These are phyloP conservation scores for Pseudopyrenochaeta lycopersici DNA, from an alignment of 2,329 filamentous ascomycete species.

Conservation along the genomic window DNA sequence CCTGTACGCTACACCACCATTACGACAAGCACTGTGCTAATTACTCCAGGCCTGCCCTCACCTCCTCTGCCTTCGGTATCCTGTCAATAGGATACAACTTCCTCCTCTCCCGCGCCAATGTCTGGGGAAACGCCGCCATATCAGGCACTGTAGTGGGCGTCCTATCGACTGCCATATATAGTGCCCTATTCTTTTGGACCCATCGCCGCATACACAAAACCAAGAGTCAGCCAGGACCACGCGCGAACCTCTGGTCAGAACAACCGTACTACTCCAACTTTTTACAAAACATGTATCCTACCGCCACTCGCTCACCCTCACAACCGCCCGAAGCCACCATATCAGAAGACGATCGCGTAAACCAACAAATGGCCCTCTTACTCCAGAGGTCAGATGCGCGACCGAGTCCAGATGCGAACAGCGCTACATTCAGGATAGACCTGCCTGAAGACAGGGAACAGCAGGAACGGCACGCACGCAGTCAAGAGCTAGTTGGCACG, in stretches of 20 bases:
- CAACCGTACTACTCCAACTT: constrained; percentile 56
- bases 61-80: constrained; percentile 57
- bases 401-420: constrained; percentile 43
- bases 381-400: constrained; percentile 49
- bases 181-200: constrained; percentile 52
- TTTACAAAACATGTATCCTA: constrained; percentile 58
- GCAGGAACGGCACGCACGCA: constrained; percentile 31
- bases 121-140: constrained; percentile 57
- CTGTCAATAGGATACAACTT: constrained; percentile 60
- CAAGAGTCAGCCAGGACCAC: constrained; percentile 26
- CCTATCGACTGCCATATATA: constrained; percentile 53
- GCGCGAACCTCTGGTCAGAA: constrained; percentile 45
- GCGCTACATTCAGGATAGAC: constrained; percentile 55
- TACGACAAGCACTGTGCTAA: constrained; percentile 19
- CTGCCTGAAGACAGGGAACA: constrained; percentile 46
- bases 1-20: constrained; percentile 41
- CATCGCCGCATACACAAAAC: constrained; percentile 52
- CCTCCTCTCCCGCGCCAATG: constrained; percentile 50
- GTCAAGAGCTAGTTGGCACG: constrained; percentile 44
- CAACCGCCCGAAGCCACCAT: constrained; percentile 38
- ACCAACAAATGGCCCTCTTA: constrained; percentile 61
- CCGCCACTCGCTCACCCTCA: constrained; percentile 35
- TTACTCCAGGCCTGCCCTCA: constrained; percentile 48
- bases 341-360: constrained; percentile 60
- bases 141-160: constrained; percentile 53